Evolutionary conservation across 805 yeast genomes (phyloP).

Genomic region (Kodamaea lidongshanica): DNA sequence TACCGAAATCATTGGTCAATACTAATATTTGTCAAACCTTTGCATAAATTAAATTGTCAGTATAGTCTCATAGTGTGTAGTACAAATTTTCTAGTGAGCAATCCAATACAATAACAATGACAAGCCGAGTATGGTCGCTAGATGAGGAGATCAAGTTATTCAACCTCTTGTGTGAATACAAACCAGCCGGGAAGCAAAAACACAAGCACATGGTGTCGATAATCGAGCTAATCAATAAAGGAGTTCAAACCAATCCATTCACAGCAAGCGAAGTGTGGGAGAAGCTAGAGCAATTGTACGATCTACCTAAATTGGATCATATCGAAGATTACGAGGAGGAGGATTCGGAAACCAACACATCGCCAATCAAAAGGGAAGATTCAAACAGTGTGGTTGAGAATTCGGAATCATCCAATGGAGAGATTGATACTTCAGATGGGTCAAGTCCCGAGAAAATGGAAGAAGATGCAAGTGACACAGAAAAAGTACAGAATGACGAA

Average conservation of each 20-base stretch:
- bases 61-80: no score
- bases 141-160: slow-evolving; percentile 60
- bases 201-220: slow-evolving; percentile 39
- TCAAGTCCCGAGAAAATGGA: background rate
- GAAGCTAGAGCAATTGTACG: slow-evolving; percentile 47
- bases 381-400: background rate
- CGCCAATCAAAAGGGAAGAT: slow-evolving; percentile 4
- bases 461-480: background rate
- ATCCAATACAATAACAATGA: slow-evolving; percentile 2
- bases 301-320: slow-evolving; percentile 52
- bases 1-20: no score
- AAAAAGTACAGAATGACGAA: slow-evolving; percentile 1
- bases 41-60: no score
- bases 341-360: slow-evolving; percentile 1
- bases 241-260: slow-evolving; percentile 20
- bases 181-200: slow-evolving; percentile 58
- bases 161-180: slow-evolving; percentile 54
- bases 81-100: slow-evolving; percentile 2
- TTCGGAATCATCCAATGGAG: background rate
- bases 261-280: slow-evolving; percentile 52
- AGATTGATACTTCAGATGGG: background rate
- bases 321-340: slow-evolving; percentile 34
- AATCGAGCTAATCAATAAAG: slow-evolving; percentile 32
- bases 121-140: slow-evolving; percentile 41
- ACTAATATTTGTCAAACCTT: no score